Percentiles rank a stretch among this genome's conserved stretches.
phyloP scores from a whole-genome alignment of 768 basidiomycete genomes.

The Tylopilus sp. region DNA sequence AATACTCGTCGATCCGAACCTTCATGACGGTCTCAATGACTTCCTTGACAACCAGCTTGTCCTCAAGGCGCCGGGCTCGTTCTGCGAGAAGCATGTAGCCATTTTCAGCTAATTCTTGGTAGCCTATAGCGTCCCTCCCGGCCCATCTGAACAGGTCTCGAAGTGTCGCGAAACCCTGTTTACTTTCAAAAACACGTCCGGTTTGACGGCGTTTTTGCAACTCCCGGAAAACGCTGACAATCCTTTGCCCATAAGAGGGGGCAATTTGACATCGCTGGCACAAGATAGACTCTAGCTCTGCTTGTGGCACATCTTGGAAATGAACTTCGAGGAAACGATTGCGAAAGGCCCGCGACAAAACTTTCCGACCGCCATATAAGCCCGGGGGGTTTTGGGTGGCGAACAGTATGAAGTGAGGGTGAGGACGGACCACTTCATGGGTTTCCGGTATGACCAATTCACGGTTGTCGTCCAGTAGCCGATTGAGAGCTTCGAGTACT shows the following conservation, averaged over 20 bases:
- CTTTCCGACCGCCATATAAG: constrained; percentile 90
- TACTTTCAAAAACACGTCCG: constrained; percentile 93
- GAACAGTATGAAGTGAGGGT: constrained; percentile 96
- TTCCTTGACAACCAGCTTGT: constrained; percentile 86
- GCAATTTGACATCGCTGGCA: constrained; percentile 90
- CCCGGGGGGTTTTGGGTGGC: constrained; percentile 98
- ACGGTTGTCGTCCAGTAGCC: constrained; percentile 94
- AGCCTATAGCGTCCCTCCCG: constrained; percentile 80
- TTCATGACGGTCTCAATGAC: constrained; percentile 89
- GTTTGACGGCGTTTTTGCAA: constrained; percentile 89
- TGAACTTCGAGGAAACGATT: constrained; percentile 98
- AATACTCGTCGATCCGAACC: constrained; percentile 70
- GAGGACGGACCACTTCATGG: constrained; percentile 88
- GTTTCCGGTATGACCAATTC: constrained; percentile 96
- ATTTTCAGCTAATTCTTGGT: constrained; percentile 91
- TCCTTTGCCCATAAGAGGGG: constrained; percentile 87
- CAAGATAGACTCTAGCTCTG: constrained; percentile 91
- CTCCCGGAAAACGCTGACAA: constrained; percentile 90
- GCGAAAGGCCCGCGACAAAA: constrained; percentile 92
- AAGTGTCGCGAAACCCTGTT: constrained; percentile 93
- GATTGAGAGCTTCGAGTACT: constrained; percentile 94
- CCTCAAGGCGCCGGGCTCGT: constrained; percentile 78
- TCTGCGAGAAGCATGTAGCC: constrained; percentile 98
- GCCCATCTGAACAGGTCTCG: constrained; percentile 99
- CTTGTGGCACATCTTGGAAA: constrained; percentile 94